Conservation (phyloP, 2,329 filamentous ascomycete genomes). For the Colletotrichum siamense region DNA sequence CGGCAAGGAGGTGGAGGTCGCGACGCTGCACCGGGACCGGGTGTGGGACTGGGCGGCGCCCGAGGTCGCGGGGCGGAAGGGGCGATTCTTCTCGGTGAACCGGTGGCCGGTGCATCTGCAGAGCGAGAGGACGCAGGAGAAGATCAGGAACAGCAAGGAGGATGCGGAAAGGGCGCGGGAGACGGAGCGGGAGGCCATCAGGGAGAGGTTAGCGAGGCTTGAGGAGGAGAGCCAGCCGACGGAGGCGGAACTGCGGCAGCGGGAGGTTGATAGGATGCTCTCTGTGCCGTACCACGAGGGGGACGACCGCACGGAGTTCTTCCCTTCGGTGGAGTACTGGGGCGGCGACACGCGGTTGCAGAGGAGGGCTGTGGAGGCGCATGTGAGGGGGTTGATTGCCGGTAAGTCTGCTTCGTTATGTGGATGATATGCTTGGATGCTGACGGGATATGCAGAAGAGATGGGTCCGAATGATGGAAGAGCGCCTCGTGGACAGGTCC, state of each 20-base stretch:
- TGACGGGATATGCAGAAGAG: background rate
- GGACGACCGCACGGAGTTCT: constrained; percentile 21
- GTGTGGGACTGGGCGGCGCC: constrained; percentile 41
- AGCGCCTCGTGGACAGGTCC: background rate
- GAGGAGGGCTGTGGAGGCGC: constrained; percentile 28
- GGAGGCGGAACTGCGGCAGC: background rate
- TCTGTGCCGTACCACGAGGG: constrained; percentile 47
- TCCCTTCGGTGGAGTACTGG: constrained; percentile 29
- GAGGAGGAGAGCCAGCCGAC: background rate
- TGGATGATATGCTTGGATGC: background rate
- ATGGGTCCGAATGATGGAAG: background rate
- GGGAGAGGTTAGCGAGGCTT: background rate
- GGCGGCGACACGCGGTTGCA: constrained; percentile 34
- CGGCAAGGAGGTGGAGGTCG: constrained; percentile 17
- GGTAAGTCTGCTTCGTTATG: constrained; percentile 22
- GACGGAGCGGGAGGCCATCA: background rate
- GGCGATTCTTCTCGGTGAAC: constrained; percentile 48
- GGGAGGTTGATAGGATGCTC: constrained; percentile 36
- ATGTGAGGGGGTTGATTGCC: constrained; percentile 1
- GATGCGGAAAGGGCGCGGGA: background rate
- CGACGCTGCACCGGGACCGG: constrained; percentile 31
- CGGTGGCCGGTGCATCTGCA: constrained; percentile 54
- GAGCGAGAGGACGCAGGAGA: constrained; percentile 29
- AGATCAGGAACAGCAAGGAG: constrained; percentile 26
- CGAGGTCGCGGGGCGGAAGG: constrained; percentile 25